Evolutionary conservation across 805 yeast species (phyloP).

Genomic region (Zygoascus tannicola): DNA sequence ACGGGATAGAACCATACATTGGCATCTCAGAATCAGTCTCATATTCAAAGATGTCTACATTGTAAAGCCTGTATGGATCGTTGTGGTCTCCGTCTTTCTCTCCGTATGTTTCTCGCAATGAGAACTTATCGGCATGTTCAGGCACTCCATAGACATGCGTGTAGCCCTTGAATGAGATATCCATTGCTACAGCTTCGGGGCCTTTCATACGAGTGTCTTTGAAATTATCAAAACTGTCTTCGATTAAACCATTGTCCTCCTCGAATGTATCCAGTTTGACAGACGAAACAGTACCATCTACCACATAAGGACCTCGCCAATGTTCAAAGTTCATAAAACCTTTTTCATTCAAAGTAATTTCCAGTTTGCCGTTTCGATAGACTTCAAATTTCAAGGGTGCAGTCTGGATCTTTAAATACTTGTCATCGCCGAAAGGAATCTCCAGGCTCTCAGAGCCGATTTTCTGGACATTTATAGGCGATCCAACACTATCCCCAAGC

Average conservation of each 20-base stretch:
- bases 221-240: conserved; percentile 61
- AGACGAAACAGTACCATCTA: conserved; percentile 7
- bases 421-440: conserved; percentile 30
- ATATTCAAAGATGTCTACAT: conserved; percentile 94
- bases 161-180: conserved; percentile 54
- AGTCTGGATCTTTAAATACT: conserved; percentile 36
- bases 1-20: conserved; percentile 93
- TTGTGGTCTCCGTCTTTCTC: conserved; percentile 23
- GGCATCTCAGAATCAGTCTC: conserved; percentile 74
- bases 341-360: conserved; percentile 57
- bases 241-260: conserved; percentile 54
- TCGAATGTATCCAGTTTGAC: conserved; percentile 32
- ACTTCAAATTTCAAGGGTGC: conserved; percentile 45
- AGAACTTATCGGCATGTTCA: conserved; percentile 81
- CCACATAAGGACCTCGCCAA: conserved; percentile 44
- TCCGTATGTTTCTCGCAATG: conserved; percentile 57
- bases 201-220: conserved; percentile 52
- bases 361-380: conserved; percentile 35
- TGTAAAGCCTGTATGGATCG: conserved; percentile 80
- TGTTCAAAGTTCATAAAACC: conserved; percentile 78
- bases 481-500: conserved; percentile 36
- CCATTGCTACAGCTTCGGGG: conserved; percentile 84
- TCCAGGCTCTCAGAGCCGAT: conserved; percentile 1
- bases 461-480: not conserved
- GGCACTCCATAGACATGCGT: conserved; percentile 85